phyloP scores from a whole-genome alignment of 495 filamentous ascomycete species.

The Aspergillus funiculosus region DNA sequence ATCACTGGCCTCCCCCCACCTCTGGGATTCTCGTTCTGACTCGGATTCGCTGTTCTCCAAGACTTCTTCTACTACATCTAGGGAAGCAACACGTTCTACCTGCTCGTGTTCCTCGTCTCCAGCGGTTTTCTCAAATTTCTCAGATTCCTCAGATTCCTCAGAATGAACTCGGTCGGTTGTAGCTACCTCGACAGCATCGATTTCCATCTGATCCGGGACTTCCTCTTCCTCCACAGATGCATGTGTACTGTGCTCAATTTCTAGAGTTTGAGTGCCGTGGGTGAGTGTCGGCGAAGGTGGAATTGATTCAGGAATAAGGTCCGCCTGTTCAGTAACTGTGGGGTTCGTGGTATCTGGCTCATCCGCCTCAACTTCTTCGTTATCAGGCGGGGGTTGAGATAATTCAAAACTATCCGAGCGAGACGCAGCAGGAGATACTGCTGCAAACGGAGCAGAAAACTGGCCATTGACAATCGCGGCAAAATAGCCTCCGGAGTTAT shows the following conservation, averaged over 20 bases:
- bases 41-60: too few relatives aligned
- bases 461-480: slow-evolving; percentile 15
- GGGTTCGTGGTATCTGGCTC: slow-evolving; percentile 1
- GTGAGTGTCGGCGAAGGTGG: neutral
- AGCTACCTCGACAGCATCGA: neutral
- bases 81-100: too few relatives aligned
- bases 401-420: neutral
- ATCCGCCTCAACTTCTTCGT: neutral
- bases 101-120: neutral
- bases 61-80: too few relatives aligned
- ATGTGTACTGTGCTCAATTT: neutral
- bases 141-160: neutral
- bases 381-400: neutral
- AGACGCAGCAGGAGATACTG: slow-evolving; percentile 2
- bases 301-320: slow-evolving; percentile 1
- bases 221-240: neutral
- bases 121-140: neutral
- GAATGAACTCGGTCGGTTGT: neutral
- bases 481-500: slow-evolving; percentile 30
- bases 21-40: neutral
- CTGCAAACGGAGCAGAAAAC: slow-evolving; percentile 13
- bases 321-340: slow-evolving; percentile 5
- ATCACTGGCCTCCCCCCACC: neutral
- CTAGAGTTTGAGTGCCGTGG: neutral
- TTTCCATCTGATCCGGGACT: neutral